Evolutionary conservation across 2,329 filamentous ascomycete genomes (phyloP), one percentile per base, ranked within the genome.

Genomic region (Hypomyces perniciosus): DNA sequence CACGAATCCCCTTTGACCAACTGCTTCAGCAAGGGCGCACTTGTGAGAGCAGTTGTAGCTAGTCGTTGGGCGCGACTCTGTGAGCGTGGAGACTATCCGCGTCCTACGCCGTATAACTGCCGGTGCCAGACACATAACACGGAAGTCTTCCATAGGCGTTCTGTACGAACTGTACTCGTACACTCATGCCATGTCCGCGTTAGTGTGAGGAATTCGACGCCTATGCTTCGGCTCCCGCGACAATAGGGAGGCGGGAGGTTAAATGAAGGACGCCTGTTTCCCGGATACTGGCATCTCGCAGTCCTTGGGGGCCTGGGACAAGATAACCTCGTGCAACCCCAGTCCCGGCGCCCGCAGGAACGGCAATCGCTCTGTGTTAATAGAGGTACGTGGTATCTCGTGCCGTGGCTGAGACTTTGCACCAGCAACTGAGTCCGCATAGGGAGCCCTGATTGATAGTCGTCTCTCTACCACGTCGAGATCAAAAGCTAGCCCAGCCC

Each of bases 301-400:
- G 33, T 52, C 34, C 46, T 34, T 34, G 26, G 46, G 12, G 26
- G 49, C 29, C 35, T 49, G 33, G 41, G 40, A 34, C 30, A 40
- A 44, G 46, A 45, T 39, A 40, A 40, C 43, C 30, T 52, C 26
- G 50, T 45, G 50, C 33, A 31, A 52, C 50, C 31, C 20, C 35
- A 41, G 20, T 42, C 40, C 44, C 34, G 20, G 34, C 35, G 27
- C 27, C 48, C n/a, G 34, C 20, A 28, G 35, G 13, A 50, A 20
- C 20, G 20, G 20, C 20, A 3, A 20, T 20, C 20, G 20, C 20
- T 20, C 20, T 20, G 20, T 20, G 20, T 20, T 20, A 20, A 20
- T 20, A 20, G 20, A 20, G 20, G 20, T 20, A 20, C 20, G 20
- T 20, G 20, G 20, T 20, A 20, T 20, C 20, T 20, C 20, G 3